Conservation (phyloP, 164 flowering plant species). For the Akebia trifoliata region DNA sequence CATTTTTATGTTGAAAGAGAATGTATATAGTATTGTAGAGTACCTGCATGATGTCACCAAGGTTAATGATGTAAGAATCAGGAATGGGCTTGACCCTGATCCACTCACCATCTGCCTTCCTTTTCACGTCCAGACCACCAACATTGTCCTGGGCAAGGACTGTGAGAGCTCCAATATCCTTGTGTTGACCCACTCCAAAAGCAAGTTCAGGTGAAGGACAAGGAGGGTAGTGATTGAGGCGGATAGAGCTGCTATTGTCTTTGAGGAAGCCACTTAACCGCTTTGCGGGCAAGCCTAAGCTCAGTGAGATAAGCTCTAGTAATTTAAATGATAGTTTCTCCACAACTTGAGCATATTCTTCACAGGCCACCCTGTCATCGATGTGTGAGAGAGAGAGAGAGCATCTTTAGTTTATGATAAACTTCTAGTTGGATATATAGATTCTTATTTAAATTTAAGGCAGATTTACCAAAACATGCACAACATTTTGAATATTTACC, state of each 20-base stretch:
- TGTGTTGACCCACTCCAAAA: conserved; percentile 37
- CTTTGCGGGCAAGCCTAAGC: conserved; percentile 20
- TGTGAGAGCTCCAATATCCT: conserved; percentile 35
- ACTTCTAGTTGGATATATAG: too few relatives aligned
- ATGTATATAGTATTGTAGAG: too few relatives aligned
- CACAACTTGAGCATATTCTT: too few relatives aligned
- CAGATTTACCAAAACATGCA: too few relatives aligned
- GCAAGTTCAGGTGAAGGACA: conserved; percentile 36
- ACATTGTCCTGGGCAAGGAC: conserved; percentile 35
- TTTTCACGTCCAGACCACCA: conserved; percentile 33
- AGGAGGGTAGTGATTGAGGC: conserved; percentile 41
- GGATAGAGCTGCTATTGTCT: conserved; percentile 29
- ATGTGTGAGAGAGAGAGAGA: too few relatives aligned
- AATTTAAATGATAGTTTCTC: too few relatives aligned
- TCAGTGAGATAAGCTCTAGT: too few relatives aligned
- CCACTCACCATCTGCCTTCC: conserved; percentile 35
- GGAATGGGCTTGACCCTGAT: conserved; percentile 28
- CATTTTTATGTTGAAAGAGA: too few relatives aligned
- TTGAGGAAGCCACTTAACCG: conserved; percentile 28
- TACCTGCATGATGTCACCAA: conserved; percentile 40
- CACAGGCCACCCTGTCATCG: too few relatives aligned
- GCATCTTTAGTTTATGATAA: too few relatives aligned
- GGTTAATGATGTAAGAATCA: conserved; percentile 29
- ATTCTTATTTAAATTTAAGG: too few relatives aligned
- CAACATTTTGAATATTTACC: too few relatives aligned